phyloP scores from a whole-genome alignment of 768 basidiomycete species.

The Hygrophoropsis aurantiaca region DNA sequence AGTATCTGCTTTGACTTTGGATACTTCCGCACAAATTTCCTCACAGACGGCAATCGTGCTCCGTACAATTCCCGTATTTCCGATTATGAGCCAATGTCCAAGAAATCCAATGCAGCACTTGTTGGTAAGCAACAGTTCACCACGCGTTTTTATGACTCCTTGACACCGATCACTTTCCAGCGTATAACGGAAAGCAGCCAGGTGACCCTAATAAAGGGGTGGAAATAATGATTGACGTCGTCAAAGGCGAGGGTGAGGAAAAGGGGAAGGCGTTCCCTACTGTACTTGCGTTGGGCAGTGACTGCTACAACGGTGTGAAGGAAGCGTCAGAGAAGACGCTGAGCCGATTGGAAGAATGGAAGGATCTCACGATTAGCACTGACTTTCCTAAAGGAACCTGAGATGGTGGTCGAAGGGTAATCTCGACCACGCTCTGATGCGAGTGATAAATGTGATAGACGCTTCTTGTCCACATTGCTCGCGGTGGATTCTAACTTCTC shows the following conservation, averaged over 20 bases:
- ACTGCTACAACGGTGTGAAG: slow-evolving; percentile 26
- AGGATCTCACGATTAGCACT: background rate
- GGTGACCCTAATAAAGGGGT: slow-evolving; percentile 34
- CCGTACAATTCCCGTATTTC: slow-evolving; percentile 30
- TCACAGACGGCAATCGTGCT: slow-evolving; percentile 24
- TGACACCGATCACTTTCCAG: background rate
- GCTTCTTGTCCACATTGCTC: too few relatives aligned
- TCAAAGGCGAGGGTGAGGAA: slow-evolving; percentile 32
- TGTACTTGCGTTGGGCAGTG: slow-evolving; percentile 25
- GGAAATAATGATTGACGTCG: slow-evolving; percentile 31
- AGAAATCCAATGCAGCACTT: slow-evolving; percentile 7
- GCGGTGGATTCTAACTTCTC: too few relatives aligned
- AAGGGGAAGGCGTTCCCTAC: slow-evolving; percentile 24
- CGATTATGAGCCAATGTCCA: slow-evolving; percentile 30
- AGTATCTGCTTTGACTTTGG: slow-evolving; percentile 39
- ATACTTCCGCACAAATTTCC: slow-evolving; percentile 39
- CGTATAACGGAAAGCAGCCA: slow-evolving; percentile 10
- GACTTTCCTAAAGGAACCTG: background rate
- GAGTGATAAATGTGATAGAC: too few relatives aligned
- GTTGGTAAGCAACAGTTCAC: background rate
- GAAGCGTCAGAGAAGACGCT: slow-evolving; percentile 15
- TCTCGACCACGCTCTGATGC: too few relatives aligned
- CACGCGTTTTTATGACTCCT: background rate
- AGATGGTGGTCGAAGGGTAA: too few relatives aligned
- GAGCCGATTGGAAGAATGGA: slow-evolving; percentile 31